A percentile compares a stretch with the other conserved stretches of the same genome.
Evolutionary conservation across 352 stramenopile species (phyloP).

Genomic region (Albugo laibachii): DNA sequence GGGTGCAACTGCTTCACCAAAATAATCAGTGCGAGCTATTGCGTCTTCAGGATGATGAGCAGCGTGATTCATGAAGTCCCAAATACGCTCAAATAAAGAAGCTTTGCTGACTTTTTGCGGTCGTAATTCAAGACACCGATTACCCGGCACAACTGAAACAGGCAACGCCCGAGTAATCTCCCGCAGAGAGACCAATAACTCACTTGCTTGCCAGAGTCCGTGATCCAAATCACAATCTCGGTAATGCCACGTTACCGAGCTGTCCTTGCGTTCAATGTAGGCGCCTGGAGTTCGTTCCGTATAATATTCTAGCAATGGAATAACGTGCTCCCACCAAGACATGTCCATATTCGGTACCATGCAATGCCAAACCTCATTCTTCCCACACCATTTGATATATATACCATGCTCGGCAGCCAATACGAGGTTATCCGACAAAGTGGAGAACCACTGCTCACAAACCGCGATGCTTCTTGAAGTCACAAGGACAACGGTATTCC

Average conservation of each 20-base stretch:
- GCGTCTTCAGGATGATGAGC: constrained; percentile 44
- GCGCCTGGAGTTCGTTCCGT: constrained; percentile 63
- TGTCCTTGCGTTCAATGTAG: constrained; percentile 73
- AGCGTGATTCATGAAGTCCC: constrained; percentile 69
- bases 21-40: constrained; percentile 39
- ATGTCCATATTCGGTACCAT: constrained; percentile 69
- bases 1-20: constrained; percentile 30
- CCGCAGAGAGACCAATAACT: constrained; percentile 59
- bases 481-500: constrained; percentile 62
- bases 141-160: constrained; percentile 52
- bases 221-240: constrained; percentile 75
- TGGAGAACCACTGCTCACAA: constrained; percentile 64
- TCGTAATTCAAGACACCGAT: constrained; percentile 52
- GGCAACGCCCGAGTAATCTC: constrained; percentile 54
- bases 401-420: constrained; percentile 62
- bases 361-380: constrained; percentile 43
- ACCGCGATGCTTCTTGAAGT: constrained; percentile 42
- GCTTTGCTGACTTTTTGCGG: constrained; percentile 69
- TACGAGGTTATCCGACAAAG: constrained; percentile 34
- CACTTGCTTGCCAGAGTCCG: constrained; percentile 77
- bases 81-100: constrained; percentile 59
- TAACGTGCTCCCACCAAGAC: constrained; percentile 57
- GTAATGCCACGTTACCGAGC: constrained; percentile 81
- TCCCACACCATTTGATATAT: constrained; percentile 52
- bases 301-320: constrained; percentile 65